Evolutionary conservation across 768 basidiomycete genomes (phyloP).

Genomic region (Hydnum rufescens): DNA sequence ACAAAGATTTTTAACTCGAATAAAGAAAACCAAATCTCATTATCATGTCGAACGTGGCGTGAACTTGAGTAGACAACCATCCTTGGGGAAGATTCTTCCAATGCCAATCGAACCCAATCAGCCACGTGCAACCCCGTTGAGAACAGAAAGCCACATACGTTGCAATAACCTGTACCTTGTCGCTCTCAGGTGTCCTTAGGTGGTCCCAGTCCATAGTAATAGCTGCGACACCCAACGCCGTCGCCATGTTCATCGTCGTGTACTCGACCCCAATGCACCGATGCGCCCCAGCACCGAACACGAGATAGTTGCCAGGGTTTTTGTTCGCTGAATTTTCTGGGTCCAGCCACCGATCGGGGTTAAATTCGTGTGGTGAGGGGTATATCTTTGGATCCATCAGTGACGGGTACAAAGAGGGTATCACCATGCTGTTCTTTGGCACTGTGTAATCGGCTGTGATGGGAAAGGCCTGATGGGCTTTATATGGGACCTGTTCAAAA

Average conservation of each 20-base stretch:
- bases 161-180: slow-evolving; percentile 85
- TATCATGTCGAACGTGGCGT: slow-evolving; percentile 27
- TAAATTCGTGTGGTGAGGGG: slow-evolving; percentile 64
- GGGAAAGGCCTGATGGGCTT: slow-evolving; percentile 73
- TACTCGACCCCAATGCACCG: slow-evolving; percentile 87
- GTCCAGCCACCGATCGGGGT: slow-evolving; percentile 89
- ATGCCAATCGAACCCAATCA: neutral
- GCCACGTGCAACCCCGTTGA: neutral
- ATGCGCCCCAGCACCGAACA: slow-evolving; percentile 88
- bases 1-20: no score
- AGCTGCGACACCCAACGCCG: slow-evolving; percentile 68
- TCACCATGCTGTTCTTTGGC: slow-evolving; percentile 81
- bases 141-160: slow-evolving; percentile 24
- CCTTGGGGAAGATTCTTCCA: slow-evolving; percentile 65
- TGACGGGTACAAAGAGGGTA: slow-evolving; percentile 83
- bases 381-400: slow-evolving; percentile 78
- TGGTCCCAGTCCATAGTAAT: slow-evolving; percentile 76
- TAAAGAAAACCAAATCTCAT: neutral
- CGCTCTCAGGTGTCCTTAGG: slow-evolving; percentile 52
- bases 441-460: slow-evolving; percentile 84
- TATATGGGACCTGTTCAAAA: slow-evolving; percentile 66
- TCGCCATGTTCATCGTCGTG: slow-evolving; percentile 73
- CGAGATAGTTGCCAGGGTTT: slow-evolving; percentile 88
- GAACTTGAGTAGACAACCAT: slow-evolving; percentile 68
- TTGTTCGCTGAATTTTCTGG: slow-evolving; percentile 52